Conservation (phyloP, 73 alveolate species). For the Diophrys sp. region DNA sequence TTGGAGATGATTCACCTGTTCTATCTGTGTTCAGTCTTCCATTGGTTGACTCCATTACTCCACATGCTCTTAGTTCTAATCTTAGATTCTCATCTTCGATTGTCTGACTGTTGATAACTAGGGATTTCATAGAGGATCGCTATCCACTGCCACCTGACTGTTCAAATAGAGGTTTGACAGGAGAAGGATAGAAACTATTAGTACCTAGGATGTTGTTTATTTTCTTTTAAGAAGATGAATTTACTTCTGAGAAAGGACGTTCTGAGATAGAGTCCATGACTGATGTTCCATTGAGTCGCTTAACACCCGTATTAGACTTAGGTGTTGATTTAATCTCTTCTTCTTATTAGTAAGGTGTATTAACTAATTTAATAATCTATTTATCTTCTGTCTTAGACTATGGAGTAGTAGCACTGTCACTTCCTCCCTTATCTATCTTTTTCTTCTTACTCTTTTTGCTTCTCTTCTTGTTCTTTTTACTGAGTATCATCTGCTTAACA, state of each 20-base stretch:
- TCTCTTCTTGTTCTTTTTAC: neutral
- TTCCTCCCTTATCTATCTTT: neutral
- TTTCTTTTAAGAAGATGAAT: neutral
- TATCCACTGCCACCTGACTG: neutral
- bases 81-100: neutral
- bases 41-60: neutral
- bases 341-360: neutral
- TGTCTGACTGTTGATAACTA: neutral
- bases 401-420: neutral
- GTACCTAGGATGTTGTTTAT: neutral
- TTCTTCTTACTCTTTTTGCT: neutral
- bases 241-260: neutral
- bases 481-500: neutral
- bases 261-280: neutral
- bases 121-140: neutral
- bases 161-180: neutral
- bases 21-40: neutral
- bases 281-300: neutral
- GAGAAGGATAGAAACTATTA: neutral
- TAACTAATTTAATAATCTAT: neutral
- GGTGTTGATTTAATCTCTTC: neutral
- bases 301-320: no score
- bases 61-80: neutral
- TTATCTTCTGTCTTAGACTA: neutral
- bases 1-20: neutral